phyloP scores from a whole-genome alignment of 352 stramenopile species.

The Globisporangium cylindrosporum region DNA sequence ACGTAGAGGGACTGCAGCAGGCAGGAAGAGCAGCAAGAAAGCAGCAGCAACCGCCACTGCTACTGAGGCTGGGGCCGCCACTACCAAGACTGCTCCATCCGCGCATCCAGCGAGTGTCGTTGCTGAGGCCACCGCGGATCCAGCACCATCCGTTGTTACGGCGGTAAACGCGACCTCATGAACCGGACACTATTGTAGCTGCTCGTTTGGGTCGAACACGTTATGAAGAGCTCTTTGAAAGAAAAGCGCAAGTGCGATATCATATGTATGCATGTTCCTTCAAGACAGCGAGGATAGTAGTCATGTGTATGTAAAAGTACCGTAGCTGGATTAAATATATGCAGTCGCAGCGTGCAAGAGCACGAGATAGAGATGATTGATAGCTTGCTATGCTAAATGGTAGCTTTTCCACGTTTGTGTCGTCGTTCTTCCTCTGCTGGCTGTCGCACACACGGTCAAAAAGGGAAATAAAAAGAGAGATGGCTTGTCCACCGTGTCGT shows the following conservation, averaged over 20 bases:
- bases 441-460: conserved; percentile 1
- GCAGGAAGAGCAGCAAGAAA: background rate
- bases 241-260: background rate
- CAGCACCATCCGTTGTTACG: background rate
- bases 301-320: background rate
- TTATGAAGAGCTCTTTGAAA: background rate
- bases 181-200: background rate
- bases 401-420: background rate
- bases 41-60: background rate
- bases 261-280: too few species aligned
- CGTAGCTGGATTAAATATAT: conserved; percentile 7
- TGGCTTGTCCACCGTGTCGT: background rate
- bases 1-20: background rate
- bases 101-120: background rate
- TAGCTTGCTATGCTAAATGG: background rate
- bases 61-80: background rate
- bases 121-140: background rate
- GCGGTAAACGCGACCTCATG: background rate
- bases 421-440: background rate
- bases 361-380: background rate
- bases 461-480: background rate
- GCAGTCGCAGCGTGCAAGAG: background rate
- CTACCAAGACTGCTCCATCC: background rate
- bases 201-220: background rate
- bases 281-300: background rate